These are phyloP conservation scores for Raffaelea ambrosiae DNA, from an alignment of 2,329 filamentous ascomycete species.

Conservation along the genomic window DNA sequence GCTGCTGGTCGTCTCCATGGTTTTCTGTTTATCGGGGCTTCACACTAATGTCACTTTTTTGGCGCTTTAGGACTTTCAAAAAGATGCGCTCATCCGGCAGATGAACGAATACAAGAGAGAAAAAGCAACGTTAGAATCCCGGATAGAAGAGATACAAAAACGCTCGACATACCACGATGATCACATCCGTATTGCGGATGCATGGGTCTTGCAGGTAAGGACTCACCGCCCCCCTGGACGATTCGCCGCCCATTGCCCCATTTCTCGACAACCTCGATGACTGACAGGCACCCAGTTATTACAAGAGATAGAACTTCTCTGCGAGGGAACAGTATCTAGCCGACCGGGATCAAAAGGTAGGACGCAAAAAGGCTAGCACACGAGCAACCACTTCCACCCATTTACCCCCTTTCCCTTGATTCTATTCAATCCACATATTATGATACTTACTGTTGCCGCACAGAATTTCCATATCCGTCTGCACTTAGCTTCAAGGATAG, in stretches of 20 bases:
- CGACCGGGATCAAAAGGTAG: slow-evolving; percentile 33
- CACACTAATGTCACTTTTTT: slow-evolving; percentile 19
- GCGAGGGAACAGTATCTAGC: slow-evolving; percentile 38
- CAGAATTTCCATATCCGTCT: slow-evolving; percentile 49
- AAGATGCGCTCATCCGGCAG: slow-evolving; percentile 93
- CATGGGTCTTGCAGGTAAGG: slow-evolving; percentile 83
- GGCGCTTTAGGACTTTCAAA: slow-evolving; percentile 67
- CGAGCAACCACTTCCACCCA: not conserved
- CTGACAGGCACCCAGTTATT: slow-evolving; percentile 37
- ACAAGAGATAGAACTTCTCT: slow-evolving; percentile 56
- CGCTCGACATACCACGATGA: slow-evolving; percentile 79
- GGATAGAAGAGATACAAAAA: slow-evolving; percentile 72
- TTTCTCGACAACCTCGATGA: not conserved
- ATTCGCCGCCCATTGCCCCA: slow-evolving; percentile 14
- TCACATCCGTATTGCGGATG: slow-evolving; percentile 81
- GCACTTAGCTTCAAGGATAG: slow-evolving; percentile 54
- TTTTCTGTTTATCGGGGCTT: too few relatives aligned
- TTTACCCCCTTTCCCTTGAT: too few relatives aligned
- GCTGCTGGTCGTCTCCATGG: too few relatives aligned
- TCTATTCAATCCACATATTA: too few relatives aligned
- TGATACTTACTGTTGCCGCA: slow-evolving; percentile 1
- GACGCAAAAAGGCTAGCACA: too few relatives aligned
- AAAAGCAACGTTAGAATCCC: slow-evolving; percentile 70
- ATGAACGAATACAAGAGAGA: slow-evolving; percentile 98
- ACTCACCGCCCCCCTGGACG: slow-evolving; percentile 9